These are phyloP conservation scores for Aspergillus transmontanensis DNA, from an alignment of 2,329 filamentous ascomycete genomes.

Conservation along the genomic window DNA sequence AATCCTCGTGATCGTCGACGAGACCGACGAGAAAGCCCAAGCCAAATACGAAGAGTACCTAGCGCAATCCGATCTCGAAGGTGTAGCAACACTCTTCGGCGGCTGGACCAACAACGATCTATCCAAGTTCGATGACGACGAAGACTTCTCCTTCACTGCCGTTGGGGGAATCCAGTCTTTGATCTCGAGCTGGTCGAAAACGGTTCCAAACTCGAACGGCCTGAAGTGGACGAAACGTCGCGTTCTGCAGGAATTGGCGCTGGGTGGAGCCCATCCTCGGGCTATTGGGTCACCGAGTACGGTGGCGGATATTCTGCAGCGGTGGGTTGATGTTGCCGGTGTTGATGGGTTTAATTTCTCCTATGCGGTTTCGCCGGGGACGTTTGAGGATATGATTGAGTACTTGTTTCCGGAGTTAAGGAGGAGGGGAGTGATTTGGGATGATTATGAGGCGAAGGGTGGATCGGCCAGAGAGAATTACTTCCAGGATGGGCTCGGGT, in stretches of 20 bases:
- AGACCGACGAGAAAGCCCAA: conserved; percentile 44
- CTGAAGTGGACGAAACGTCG: conserved; percentile 35
- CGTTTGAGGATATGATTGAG: conserved; percentile 30
- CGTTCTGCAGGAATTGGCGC: conserved; percentile 28
- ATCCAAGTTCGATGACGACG: conserved; percentile 44
- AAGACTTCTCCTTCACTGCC: conserved; percentile 46
- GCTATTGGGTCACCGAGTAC: conserved; percentile 15
- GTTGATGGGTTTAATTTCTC: conserved; percentile 32
- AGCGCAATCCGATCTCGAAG: conserved; percentile 43
- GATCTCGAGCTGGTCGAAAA: conserved; percentile 45
- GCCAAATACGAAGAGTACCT: conserved; percentile 43
- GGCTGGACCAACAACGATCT: conserved; percentile 45
- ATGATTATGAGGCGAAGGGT: conserved; percentile 36
- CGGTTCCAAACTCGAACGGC: conserved; percentile 41
- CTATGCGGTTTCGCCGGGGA: conserved; percentile 23
- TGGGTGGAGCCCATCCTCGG: conserved; percentile 9
- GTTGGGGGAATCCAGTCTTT: conserved; percentile 45
- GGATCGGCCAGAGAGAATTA: conserved; percentile 22
- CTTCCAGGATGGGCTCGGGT: conserved; percentile 1
- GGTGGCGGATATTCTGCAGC: conserved; percentile 32
- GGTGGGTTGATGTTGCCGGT: conserved; percentile 25
- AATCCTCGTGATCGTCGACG: conserved; percentile 44
- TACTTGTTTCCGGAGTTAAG: conserved; percentile 28
- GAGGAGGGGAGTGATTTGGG: conserved; percentile 37
- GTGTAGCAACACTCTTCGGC: conserved; percentile 44